These are phyloP conservation scores for Ustilago curta DNA, from an alignment of 1,284 basidiomycete species.

Conservation along the genomic window DNA sequence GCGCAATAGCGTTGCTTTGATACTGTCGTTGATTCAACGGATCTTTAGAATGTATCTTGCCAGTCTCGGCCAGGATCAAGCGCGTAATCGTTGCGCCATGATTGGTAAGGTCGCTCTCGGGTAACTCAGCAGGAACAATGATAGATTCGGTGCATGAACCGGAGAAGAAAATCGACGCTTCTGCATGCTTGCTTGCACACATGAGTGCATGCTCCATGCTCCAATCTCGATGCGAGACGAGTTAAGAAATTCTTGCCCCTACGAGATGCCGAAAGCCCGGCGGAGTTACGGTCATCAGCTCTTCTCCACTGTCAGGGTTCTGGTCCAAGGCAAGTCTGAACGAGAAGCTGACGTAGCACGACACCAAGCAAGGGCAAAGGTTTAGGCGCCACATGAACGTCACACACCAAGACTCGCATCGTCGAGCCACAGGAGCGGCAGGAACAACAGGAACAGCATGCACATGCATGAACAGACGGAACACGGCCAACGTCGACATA, in stretches of 20 bases:
- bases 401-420: neutral
- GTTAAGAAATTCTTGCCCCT: too few relatives aligned
- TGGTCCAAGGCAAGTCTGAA: neutral
- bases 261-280: too few relatives aligned
- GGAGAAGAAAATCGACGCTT: neutral
- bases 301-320: too few relatives aligned
- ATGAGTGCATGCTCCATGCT: neutral
- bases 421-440: neutral
- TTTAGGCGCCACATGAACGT: slow-evolving; percentile 1
- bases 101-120: too few relatives aligned
- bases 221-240: neutral
- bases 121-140: neutral
- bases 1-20: too few relatives aligned
- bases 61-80: too few relatives aligned
- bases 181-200: neutral
- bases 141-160: neutral
- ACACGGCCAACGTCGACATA: neutral
- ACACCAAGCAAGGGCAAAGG: neutral
- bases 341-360: neutral
- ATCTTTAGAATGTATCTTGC: too few relatives aligned
- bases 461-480: too few relatives aligned
- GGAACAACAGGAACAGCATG: neutral
- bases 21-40: too few relatives aligned
- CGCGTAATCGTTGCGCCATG: too few relatives aligned
- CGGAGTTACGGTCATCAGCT: too few relatives aligned